These are phyloP conservation scores for Picochlorum sp. DNA, from an alignment of 139 green algal genomes.

Conservation along the genomic window DNA sequence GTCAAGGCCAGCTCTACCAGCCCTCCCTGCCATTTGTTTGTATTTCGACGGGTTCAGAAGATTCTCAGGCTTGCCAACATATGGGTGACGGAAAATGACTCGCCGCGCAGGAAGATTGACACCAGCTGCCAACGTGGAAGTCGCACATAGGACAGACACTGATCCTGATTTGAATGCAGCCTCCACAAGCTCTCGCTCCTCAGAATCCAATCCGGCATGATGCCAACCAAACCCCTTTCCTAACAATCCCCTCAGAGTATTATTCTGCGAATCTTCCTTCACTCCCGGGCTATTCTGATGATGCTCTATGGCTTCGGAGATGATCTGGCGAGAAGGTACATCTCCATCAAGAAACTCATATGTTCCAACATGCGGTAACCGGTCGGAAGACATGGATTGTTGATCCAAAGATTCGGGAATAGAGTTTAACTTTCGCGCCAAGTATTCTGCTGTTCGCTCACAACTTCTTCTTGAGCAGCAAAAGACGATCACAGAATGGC, in stretches of 20 bases:
- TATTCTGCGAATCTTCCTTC: neutral
- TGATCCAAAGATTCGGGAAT: conserved; percentile 30
- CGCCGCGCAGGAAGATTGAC: conserved; percentile 81
- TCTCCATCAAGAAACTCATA: neutral
- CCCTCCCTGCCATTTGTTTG: conserved; percentile 62
- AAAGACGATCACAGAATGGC: conserved; percentile 82
- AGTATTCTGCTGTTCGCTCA: conserved; percentile 16
- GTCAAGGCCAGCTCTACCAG: conserved; percentile 45
- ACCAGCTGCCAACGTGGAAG: conserved; percentile 85
- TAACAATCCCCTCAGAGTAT: conserved; percentile 6
- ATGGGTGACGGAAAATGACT: conserved; percentile 73
- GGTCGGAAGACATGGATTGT: no score
- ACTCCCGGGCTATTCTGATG: neutral
- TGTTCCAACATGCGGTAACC: neutral
- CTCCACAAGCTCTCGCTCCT: conserved; percentile 73
- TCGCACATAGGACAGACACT: conserved; percentile 81
- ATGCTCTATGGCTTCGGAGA: neutral
- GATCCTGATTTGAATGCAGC: conserved; percentile 55
- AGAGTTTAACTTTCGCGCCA: conserved; percentile 19
- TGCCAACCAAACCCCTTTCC: conserved; percentile 72
- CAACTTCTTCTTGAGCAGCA: conserved; percentile 62
- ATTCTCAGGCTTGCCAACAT: conserved; percentile 25
- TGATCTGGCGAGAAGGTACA: neutral
- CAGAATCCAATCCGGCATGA: conserved; percentile 50
- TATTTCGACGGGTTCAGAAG: conserved; percentile 49